These are phyloP conservation scores for Penicillium aurantiogriseum DNA, from an alignment of 2,329 filamentous ascomycete genomes.

Conservation along the genomic window DNA sequence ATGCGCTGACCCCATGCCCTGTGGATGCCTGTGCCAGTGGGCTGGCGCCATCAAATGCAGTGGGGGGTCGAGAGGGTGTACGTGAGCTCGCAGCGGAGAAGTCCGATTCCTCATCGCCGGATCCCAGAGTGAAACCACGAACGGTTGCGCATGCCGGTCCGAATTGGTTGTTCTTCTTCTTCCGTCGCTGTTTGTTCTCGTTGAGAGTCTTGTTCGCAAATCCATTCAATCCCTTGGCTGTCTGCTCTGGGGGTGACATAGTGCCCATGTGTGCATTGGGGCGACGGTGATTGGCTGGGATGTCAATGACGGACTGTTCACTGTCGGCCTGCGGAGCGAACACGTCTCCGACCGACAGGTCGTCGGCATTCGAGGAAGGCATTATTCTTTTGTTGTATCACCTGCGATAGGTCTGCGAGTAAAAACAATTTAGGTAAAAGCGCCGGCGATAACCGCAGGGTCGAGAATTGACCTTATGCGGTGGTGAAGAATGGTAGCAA, in stretches of 20 bases:
- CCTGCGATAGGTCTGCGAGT: neutral
- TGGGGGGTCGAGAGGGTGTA: constrained; percentile 17
- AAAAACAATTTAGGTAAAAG: neutral
- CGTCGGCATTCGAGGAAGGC: constrained; percentile 29
- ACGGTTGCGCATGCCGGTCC: constrained; percentile 39
- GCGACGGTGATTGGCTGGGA: constrained; percentile 22
- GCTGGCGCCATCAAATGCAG: constrained; percentile 38
- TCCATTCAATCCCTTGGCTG: constrained; percentile 23
- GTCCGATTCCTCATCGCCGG: constrained; percentile 49
- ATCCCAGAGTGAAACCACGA: constrained; percentile 45
- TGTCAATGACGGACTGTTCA: constrained; percentile 26
- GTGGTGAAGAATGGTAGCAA: constrained; percentile 11
- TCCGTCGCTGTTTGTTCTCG: constrained; percentile 32
- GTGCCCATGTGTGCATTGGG: constrained; percentile 31
- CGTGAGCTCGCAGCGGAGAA: constrained; percentile 39
- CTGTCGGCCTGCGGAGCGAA: constrained; percentile 40
- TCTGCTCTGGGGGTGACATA: constrained; percentile 19
- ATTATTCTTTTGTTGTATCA: constrained; percentile 14
- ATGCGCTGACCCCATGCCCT: constrained; percentile 71
- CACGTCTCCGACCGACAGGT: constrained; percentile 41
- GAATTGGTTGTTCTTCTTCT: constrained; percentile 42
- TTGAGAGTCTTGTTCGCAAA: constrained; percentile 33
- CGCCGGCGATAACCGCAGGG: constrained; percentile 9
- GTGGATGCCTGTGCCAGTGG: constrained; percentile 52
- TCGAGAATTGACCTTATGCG: constrained; percentile 12